phyloP scores from a whole-genome alignment of 1,284 basidiomycete genomes.

The Ceratobasidium sp. region DNA sequence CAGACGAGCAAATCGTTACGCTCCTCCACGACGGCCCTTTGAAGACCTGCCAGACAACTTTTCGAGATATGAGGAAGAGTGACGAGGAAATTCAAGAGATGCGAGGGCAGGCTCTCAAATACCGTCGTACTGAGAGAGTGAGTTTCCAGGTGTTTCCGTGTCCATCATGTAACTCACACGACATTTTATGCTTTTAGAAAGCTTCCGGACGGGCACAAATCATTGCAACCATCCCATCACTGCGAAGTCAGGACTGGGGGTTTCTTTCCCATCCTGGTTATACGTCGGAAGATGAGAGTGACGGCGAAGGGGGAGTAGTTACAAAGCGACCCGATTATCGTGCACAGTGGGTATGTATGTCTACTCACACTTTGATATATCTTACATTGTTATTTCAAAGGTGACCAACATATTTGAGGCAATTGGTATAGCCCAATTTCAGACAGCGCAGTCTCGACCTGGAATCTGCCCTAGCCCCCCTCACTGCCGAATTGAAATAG shows the following conservation, averaged over 20 bases:
- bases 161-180: background rate
- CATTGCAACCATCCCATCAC: background rate
- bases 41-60: background rate
- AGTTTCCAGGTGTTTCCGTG: background rate
- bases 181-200: background rate
- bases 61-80: background rate
- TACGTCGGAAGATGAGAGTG: slow-evolving; percentile 8
- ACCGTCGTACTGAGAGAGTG: background rate
- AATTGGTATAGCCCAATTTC: background rate
- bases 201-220: background rate
- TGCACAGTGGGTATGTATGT: slow-evolving; percentile 9
- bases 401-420: background rate
- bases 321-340: no score
- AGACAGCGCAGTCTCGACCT: background rate
- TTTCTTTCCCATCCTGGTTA: background rate
- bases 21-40: slow-evolving; percentile 14
- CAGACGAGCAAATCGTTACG: background rate
- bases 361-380: background rate
- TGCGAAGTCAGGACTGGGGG: background rate
- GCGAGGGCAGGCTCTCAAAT: background rate
- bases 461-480: background rate
- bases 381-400: background rate
- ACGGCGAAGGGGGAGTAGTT: background rate
- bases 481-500: background rate
- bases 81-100: background rate